These are phyloP conservation scores for Talaromyces liani DNA, from an alignment of 495 filamentous ascomycete species.

Conservation along the genomic window DNA sequence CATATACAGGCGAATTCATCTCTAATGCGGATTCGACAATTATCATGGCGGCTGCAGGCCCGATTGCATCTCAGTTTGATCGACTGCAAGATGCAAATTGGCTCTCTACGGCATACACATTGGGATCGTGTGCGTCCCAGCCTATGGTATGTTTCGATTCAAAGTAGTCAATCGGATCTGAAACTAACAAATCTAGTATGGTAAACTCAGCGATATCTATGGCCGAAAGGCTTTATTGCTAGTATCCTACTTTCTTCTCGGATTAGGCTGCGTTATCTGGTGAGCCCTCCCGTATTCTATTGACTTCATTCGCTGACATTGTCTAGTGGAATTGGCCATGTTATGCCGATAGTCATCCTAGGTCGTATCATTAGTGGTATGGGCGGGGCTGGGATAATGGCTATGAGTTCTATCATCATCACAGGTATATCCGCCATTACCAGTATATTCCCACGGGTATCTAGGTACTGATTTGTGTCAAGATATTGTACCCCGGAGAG, in stretches of 20 bases:
- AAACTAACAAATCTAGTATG: conserved; percentile 20
- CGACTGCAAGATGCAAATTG: conserved; percentile 52
- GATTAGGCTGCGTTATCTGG: conserved; percentile 33
- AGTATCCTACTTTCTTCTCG: conserved; percentile 35
- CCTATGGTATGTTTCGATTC: conserved; percentile 31
- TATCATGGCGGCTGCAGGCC: conserved; percentile 53
- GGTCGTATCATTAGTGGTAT: conserved; percentile 53
- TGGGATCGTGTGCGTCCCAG: conserved; percentile 54
- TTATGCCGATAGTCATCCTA: conserved; percentile 46
- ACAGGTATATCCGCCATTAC: conserved; percentile 32
- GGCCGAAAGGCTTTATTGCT: conserved; percentile 35
- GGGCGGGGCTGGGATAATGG: conserved; percentile 51
- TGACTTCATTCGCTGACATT: background rate
- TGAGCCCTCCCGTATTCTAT: conserved; percentile 8
- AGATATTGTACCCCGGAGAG: conserved; percentile 59
- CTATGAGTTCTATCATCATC: conserved; percentile 52
- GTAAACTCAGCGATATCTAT: conserved; percentile 42
- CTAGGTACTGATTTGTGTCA: background rate
- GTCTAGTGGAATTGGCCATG: conserved; percentile 40
- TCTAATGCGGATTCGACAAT: conserved; percentile 56
- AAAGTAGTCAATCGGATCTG: background rate
- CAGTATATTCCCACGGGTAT: background rate
- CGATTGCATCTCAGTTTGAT: conserved; percentile 61
- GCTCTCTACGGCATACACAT: conserved; percentile 57
- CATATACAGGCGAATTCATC: conserved; percentile 51